Conservation (phyloP, 106 monocot species). For the Dendrobium nobile region DNA sequence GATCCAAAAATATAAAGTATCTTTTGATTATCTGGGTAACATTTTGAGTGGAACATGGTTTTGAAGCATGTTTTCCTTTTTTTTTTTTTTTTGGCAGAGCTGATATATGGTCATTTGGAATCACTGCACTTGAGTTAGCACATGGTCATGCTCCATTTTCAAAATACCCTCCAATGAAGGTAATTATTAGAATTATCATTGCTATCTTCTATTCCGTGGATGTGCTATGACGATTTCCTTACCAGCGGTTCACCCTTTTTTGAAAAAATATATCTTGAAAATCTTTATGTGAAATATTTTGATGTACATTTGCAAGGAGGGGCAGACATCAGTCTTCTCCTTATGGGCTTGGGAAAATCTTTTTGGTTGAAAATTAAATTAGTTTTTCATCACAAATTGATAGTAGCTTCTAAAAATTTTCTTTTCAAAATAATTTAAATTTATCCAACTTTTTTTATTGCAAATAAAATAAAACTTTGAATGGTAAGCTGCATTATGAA, state of each 20-base stretch:
- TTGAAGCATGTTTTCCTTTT: neutral
- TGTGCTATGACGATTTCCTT: neutral
- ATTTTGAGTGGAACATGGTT: neutral
- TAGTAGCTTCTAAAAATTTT: too few relatives aligned
- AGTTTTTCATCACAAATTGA: too few relatives aligned
- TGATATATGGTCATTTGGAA: constrained; percentile 65
- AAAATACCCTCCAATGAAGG: constrained; percentile 94
- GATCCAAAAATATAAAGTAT: too few relatives aligned
- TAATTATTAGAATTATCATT: constrained; percentile 2
- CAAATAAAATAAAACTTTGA: too few relatives aligned
- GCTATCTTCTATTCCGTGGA: neutral
- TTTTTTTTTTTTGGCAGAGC: constrained; percentile 22
- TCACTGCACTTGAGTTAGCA: constrained; percentile 49
- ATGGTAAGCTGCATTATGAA: too few relatives aligned
- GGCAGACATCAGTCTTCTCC: too few relatives aligned
- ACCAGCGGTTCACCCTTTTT: neutral
- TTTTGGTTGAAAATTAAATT: too few relatives aligned
- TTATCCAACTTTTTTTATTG: too few relatives aligned
- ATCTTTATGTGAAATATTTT: neutral
- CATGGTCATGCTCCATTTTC: constrained; percentile 52
- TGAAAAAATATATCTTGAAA: too few relatives aligned
- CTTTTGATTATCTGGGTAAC: neutral
- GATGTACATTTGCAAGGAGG: too few relatives aligned
- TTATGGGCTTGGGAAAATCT: too few relatives aligned
- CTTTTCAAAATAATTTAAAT: too few relatives aligned